Evolutionary conservation across 2,329 filamentous ascomycete genomes (phyloP).

Genomic region (Cordyceps cateniannulata): DNA sequence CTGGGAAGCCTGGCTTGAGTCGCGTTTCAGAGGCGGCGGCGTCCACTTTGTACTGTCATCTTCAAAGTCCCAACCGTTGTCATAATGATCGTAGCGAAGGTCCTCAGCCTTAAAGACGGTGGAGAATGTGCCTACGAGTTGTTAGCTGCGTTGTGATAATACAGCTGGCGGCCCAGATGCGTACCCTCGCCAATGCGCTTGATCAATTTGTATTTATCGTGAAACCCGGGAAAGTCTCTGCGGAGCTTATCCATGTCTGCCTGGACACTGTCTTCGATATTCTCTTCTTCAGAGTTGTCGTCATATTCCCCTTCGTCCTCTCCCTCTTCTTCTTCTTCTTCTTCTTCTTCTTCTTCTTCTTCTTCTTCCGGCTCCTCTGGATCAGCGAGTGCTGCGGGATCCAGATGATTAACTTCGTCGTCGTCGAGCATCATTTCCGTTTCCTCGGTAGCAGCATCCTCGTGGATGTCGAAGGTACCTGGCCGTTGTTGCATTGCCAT

Average conservation of each 20-base stretch:
- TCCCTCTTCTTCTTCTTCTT: slow-evolving; percentile 24
- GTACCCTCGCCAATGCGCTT: slow-evolving; percentile 95
- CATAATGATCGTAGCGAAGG: slow-evolving; percentile 71
- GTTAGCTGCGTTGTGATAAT: slow-evolving; percentile 12
- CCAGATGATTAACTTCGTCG: slow-evolving; percentile 23
- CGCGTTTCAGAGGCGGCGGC: slow-evolving; percentile 57
- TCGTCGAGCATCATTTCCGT: slow-evolving; percentile 44
- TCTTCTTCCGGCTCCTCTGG: slow-evolving; percentile 24
- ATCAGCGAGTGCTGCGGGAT: slow-evolving; percentile 19
- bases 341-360: slow-evolving; percentile 18
- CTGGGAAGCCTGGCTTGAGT: slow-evolving; percentile 31
- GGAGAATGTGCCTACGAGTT: slow-evolving; percentile 78
- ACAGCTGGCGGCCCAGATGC: slow-evolving; percentile 7
- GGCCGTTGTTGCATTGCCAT: slow-evolving; percentile 19
- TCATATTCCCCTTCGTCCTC: slow-evolving; percentile 33
- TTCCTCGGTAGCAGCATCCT: slow-evolving; percentile 44
- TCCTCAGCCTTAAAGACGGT: slow-evolving; percentile 99
- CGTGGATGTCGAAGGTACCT: slow-evolving; percentile 41
- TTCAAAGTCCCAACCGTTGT: slow-evolving; percentile 81
- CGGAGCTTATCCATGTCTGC: slow-evolving; percentile 86
- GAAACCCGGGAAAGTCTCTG: slow-evolving; percentile 75
- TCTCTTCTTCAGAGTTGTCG: slow-evolving; percentile 52
- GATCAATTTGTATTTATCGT: slow-evolving; percentile 77
- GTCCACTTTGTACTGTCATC: slow-evolving; percentile 61
- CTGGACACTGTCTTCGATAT: slow-evolving; percentile 61